Evolutionary conservation across 2,329 filamentous ascomycete species (phyloP), one percentile per base, ranked within the genome.

Genomic region (Cladosporium sp.): DNA sequence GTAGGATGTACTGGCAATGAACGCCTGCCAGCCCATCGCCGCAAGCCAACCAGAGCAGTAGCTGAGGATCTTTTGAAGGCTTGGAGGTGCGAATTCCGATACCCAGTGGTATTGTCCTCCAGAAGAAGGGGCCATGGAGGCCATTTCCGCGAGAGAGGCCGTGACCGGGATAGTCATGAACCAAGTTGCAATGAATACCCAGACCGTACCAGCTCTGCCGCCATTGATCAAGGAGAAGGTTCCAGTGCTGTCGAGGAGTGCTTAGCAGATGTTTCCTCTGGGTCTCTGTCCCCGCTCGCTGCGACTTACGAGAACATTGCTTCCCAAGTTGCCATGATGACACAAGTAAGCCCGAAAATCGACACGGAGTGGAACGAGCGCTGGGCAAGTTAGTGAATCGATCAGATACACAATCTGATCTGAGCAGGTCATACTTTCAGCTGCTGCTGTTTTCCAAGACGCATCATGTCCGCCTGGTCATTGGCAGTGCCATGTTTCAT

Each of bases 131-230:
- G 40, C 58, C 44, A 68, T 65, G 34, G 67, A 69, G 7, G 66
- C 67, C 32, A 71, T 63, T 43, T 64, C 60, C 5, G 59, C 58
- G 30, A 64, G 43, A 5, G 56, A 60, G 12, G 60, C 34, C 12
- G 61, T 53, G 4, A 65, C 61, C n/a, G 62, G 59, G 1, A 57
- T 51, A 29, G 61, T 61, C 3, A 62, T 58, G 12, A 64, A 40
- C 15, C 58, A 61, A 0, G 57, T 61, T 44, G 57, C 59, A 19
- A 68, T 53, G 39, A 57, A 67, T 3, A 55, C 44, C 56, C 59
- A 68, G 47, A 68, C 60, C 4, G 59, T 44, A 2, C 63, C 64
- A 7, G 58, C 57, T 13, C 52, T 54, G 15, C 66, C 66, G n/a
- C 66, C 66, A 49, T 67, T 62, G 18, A 61, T 50, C 11, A 69